Evolutionary conservation across 1,139 yeast species (phyloP).

Genomic region (Pichia sp.): DNA sequence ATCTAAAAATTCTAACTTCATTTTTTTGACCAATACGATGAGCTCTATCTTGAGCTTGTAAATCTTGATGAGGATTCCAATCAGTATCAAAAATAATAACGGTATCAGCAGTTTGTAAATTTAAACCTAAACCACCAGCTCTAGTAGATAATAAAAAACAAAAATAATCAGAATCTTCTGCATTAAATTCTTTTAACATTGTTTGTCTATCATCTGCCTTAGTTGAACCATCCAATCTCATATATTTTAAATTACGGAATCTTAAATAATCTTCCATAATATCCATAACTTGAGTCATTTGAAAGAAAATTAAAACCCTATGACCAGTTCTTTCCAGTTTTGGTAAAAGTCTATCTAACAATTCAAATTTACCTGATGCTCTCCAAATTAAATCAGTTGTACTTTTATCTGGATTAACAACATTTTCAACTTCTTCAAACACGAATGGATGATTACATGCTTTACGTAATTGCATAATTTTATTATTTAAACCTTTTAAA

Average conservation of each 20-base stretch:
- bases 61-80: conserved; percentile 91
- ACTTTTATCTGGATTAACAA: conserved; percentile 68
- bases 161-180: conserved; percentile 64
- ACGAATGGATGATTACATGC: conserved; percentile 98
- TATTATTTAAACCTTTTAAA: conserved; percentile 82
- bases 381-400: conserved; percentile 74
- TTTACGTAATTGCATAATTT: conserved; percentile 92
- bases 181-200: conserved; percentile 65
- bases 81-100: conserved; percentile 84
- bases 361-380: conserved; percentile 67
- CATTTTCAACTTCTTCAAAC: conserved; percentile 86
- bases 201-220: conserved; percentile 77
- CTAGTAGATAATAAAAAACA: conserved; percentile 77
- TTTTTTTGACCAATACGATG: conserved; percentile 88
- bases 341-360: conserved; percentile 67
- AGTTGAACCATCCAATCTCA: conserved; percentile 78
- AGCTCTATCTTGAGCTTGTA: conserved; percentile 88
- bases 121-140: conserved; percentile 86
- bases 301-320: conserved; percentile 74
- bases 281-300: conserved; percentile 87
- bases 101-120: conserved; percentile 83
- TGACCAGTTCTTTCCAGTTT: conserved; percentile 72
- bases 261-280: conserved; percentile 82
- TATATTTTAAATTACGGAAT: conserved; percentile 55
- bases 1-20: conserved; percentile 73